Conservation (phyloP, 1,284 basidiomycete species). For the Microbotryum violaceum region DNA sequence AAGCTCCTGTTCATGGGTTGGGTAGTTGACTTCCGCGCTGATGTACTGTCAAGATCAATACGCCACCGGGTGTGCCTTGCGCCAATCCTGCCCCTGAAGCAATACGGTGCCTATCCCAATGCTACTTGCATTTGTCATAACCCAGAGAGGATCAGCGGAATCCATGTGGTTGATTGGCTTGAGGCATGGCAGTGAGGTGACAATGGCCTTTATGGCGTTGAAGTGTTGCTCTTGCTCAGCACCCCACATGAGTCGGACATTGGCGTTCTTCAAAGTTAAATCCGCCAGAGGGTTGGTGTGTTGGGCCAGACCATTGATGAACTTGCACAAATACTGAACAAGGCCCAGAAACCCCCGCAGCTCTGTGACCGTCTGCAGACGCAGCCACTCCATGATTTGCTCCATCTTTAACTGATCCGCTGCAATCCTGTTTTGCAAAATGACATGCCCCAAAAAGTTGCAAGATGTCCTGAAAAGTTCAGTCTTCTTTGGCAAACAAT, state of each 20-base stretch:
- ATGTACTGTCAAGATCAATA: constrained; percentile 20
- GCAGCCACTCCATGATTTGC: constrained; percentile 42
- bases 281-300: too few relatives aligned
- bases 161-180: constrained; percentile 37
- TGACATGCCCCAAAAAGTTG: constrained; percentile 43
- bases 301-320: constrained; percentile 41
- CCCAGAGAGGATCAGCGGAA: constrained; percentile 21
- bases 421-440: constrained; percentile 39
- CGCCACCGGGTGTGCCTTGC: constrained; percentile 15
- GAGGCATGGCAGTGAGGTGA: constrained; percentile 37
- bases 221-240: constrained; percentile 28
- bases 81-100: constrained; percentile 14
- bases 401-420: constrained; percentile 41
- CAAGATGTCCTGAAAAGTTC: constrained; percentile 35
- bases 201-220: constrained; percentile 41
- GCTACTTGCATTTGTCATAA: constrained; percentile 15
- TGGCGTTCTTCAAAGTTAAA: too few relatives aligned
- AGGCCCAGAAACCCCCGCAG: constrained; percentile 44
- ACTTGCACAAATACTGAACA: constrained; percentile 41
- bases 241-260: constrained; percentile 3
- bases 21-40: constrained; percentile 20
- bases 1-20: constrained; percentile 22
- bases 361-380: constrained; percentile 35
- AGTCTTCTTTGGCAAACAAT: constrained; percentile 39
- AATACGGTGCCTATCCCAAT: constrained; percentile 9